A percentile compares a stretch with the other conserved stretches of the same genome.
phyloP scores from a whole-genome alignment of 805 yeast genomes.

The Jamesozyma jinghongensis region DNA sequence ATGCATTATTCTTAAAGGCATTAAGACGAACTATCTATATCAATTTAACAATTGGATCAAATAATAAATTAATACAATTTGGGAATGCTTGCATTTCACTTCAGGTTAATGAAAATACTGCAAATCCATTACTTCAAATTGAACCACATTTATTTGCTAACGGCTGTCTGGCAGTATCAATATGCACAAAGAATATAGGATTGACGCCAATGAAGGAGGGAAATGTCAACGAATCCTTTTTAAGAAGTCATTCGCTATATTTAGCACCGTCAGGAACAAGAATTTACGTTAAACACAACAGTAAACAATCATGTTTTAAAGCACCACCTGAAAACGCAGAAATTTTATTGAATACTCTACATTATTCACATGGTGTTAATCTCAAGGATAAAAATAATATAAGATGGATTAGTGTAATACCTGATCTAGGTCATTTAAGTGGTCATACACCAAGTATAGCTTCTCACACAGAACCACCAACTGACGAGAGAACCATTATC shows the following conservation, averaged over 20 bases:
- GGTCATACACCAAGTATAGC: constrained; percentile 58
- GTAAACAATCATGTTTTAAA: constrained; percentile 29
- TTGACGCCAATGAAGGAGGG: constrained; percentile 30
- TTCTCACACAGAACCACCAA: constrained; percentile 42
- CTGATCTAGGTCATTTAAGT: constrained; percentile 58
- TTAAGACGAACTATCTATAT: constrained; percentile 35
- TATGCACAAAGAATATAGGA: constrained; percentile 27
- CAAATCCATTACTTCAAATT: constrained; percentile 25
- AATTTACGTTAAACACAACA: constrained; percentile 33
- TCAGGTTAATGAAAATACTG: constrained; percentile 1
- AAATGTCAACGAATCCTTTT: constrained; percentile 13
- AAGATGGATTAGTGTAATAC: constrained; percentile 60
- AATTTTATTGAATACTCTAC: constrained; percentile 31
- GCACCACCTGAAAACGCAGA: constrained; percentile 37
- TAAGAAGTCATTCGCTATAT: constrained; percentile 35
- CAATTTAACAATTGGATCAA: constrained; percentile 26
- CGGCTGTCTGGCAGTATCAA: constrained; percentile 36
- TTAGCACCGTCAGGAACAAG: constrained; percentile 50
- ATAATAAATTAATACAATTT: constrained; percentile 38
- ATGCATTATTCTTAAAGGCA: constrained; percentile 43
- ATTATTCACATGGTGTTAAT: constrained; percentile 32
- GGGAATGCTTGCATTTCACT: constrained; percentile 37
- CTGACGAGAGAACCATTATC: constrained; percentile 44
- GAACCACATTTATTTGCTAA: constrained; percentile 41
- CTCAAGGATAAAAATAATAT: constrained; percentile 21